Conservation (phyloP, 306 rosid genomes). For the Cicer judaicum region DNA sequence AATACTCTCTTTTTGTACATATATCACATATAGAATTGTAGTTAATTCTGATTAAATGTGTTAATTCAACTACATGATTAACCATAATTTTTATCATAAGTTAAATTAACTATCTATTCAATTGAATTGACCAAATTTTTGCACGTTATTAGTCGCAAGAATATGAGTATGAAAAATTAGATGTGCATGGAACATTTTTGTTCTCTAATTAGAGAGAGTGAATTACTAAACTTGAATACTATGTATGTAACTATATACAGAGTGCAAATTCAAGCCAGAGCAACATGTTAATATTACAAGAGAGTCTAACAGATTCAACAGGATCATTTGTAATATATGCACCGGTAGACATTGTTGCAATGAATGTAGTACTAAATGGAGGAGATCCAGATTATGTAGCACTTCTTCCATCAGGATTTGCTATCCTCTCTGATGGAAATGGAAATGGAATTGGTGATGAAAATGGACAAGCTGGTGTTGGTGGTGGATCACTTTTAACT, state of each 20-base stretch:
- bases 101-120: no score
- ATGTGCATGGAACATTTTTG: no score
- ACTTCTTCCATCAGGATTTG: constrained; percentile 94
- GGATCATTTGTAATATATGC: constrained; percentile 89
- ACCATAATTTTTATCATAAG: no score
- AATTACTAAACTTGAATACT: not conserved
- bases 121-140: no score
- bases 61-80: no score
- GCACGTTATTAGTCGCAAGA: no score
- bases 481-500: constrained; percentile 89
- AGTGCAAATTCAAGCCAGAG: constrained; percentile 97
- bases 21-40: no score
- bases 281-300: constrained; percentile 94
- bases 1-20: no score
- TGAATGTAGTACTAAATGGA: constrained; percentile 89
- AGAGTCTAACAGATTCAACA: constrained; percentile 81
- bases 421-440: constrained; percentile 87
- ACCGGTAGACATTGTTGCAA: constrained; percentile 86
- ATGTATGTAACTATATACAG: constrained; percentile 44
- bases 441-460: constrained; percentile 48
- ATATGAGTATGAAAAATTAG: no score
- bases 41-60: no score
- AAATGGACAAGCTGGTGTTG: constrained; percentile 13
- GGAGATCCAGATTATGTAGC: constrained; percentile 97
- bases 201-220: not conserved